A percentile compares a stretch with the other conserved stretches of the same genome.
These are phyloP conservation scores for Apiospora sp. DNA, from an alignment of 2,329 filamentous ascomycete species.

Conservation along the genomic window DNA sequence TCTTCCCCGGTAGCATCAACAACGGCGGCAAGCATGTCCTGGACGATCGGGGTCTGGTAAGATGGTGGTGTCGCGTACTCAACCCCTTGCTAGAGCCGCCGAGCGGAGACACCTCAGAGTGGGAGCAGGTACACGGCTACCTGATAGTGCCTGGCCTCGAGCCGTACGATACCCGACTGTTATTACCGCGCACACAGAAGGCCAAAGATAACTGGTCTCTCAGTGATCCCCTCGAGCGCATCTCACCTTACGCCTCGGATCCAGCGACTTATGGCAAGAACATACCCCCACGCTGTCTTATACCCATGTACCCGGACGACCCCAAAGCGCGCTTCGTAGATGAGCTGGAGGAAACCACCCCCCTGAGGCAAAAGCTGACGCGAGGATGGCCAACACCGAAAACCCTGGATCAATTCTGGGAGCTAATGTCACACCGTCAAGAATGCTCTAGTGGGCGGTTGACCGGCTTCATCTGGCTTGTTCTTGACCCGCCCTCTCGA, in stretches of 20 bases:
- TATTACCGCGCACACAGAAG: slow-evolving; percentile 67
- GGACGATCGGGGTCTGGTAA: slow-evolving; percentile 87
- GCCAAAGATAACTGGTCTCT: slow-evolving; percentile 71
- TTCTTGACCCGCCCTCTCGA: slow-evolving; percentile 68
- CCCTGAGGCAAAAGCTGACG: slow-evolving; percentile 59
- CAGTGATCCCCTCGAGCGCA: slow-evolving; percentile 72
- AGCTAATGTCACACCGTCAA: slow-evolving; percentile 96
- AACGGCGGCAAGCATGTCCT: slow-evolving; percentile 88
- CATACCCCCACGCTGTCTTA: slow-evolving; percentile 81
- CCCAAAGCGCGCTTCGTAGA: slow-evolving; percentile 90
- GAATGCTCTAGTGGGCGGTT: slow-evolving; percentile 93
- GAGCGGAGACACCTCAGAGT: slow-evolving; percentile 45
- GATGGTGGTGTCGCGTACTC: slow-evolving; percentile 93
- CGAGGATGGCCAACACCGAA: slow-evolving; percentile 85
- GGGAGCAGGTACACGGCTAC: slow-evolving; percentile 73
- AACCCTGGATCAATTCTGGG: slow-evolving; percentile 94
- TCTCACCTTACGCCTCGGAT: slow-evolving; percentile 68
- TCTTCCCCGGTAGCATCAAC: slow-evolving; percentile 91
- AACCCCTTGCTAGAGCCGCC: slow-evolving; percentile 73
- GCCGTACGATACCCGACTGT: slow-evolving; percentile 77
- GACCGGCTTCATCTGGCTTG: slow-evolving; percentile 94
- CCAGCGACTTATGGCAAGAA: slow-evolving; percentile 47
- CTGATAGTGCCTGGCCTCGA: slow-evolving; percentile 89
- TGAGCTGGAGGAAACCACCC: slow-evolving; percentile 81
- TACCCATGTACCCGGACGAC: slow-evolving; percentile 93